These are phyloP conservation scores for Tricholoma sp. DNA, from an alignment of 768 basidiomycete species.

Conservation along the genomic window DNA sequence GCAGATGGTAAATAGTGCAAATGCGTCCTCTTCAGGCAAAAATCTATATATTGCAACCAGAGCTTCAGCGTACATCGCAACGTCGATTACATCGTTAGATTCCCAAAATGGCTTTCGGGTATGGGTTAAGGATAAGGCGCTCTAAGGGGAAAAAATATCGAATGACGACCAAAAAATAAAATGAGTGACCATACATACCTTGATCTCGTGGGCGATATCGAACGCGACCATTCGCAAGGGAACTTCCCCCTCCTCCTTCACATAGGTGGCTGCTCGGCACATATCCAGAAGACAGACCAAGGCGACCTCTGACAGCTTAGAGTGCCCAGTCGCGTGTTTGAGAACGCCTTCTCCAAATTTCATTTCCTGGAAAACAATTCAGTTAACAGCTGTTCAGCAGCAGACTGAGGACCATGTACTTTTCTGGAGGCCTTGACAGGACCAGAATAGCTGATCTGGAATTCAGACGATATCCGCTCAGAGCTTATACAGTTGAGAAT, in stretches of 20 bases:
- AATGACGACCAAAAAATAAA: background rate
- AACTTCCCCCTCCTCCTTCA: slow-evolving; percentile 45
- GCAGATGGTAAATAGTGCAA: slow-evolving; percentile 58
- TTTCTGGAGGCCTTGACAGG: slow-evolving; percentile 32
- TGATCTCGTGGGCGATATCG: slow-evolving; percentile 78
- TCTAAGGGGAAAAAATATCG: slow-evolving; percentile 12
- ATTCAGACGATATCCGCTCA: slow-evolving; percentile 62
- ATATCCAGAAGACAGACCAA: slow-evolving; percentile 74
- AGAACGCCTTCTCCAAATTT: slow-evolving; percentile 61
- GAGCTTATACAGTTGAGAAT: slow-evolving; percentile 70
- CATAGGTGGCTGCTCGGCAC: slow-evolving; percentile 64
- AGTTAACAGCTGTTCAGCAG: background rate
- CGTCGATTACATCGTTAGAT: slow-evolving; percentile 62
- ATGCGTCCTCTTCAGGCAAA: slow-evolving; percentile 54
- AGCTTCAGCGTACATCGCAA: slow-evolving; percentile 71
- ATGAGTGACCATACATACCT: slow-evolving; percentile 37
- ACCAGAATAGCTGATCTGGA: slow-evolving; percentile 32
- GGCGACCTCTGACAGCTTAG: slow-evolving; percentile 62
- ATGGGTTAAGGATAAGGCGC: slow-evolving; percentile 26
- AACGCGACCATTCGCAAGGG: slow-evolving; percentile 60
- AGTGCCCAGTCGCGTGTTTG: slow-evolving; percentile 48
- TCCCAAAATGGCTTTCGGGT: slow-evolving; percentile 70
- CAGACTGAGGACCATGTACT: slow-evolving; percentile 17
- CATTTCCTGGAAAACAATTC: slow-evolving; percentile 32
- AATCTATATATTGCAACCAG: slow-evolving; percentile 72